Base-by-base conservation (phyloP, 768 basidiomycete species). In the Suillus cothurnatus region DNA sequence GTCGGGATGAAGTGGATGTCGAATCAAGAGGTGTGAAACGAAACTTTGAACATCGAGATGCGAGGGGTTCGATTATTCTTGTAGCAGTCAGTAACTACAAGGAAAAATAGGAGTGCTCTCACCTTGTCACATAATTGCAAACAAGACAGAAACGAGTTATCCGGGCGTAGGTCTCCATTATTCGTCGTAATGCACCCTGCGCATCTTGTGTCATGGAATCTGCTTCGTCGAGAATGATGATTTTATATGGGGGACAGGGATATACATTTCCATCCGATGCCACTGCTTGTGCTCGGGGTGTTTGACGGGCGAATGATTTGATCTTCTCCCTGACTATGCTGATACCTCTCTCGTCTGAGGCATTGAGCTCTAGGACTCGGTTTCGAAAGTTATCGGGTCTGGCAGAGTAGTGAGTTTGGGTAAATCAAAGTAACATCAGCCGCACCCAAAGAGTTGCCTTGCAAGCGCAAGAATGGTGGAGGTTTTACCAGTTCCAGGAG, bases 201-300 rank as follows among this genome's bases (percentile, higher is more conserved):
- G 97, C 97, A 74, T 99, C 97, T 79, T 99, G 97, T 6, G 97
- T 99, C 97, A 99, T 99, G 6, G 95, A 97, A 76, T 99, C 97
- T 26, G 97, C 97, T 79, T 99, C 97, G 71, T 99, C 97, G 31
- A 99, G 86, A 67, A 99, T 99, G 73, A 99, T 91, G 68, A 99
- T 97, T 76, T 99, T 99, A 83, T 94, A 99, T 0, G 97, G 97
- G 17, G 97, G 97, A 75, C 93, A 97, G 52, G 96, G 97, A 73
- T 98, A 99, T 50, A 82, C 85, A 72, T 92, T 92, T 28, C 88
- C 89, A 68, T 93, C 91, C 0, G 90, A 90, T n/a, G 89, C 81
- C 12, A 81, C 77, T 17, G 85, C 76, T 73, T 91, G 87, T n/a
- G 92, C 92, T 66, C 91, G 86, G 41, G 93, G 93, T 28, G 93